phyloP scores from a whole-genome alignment of 2,329 filamentous ascomycete species.

The Penicillium crustosum region DNA sequence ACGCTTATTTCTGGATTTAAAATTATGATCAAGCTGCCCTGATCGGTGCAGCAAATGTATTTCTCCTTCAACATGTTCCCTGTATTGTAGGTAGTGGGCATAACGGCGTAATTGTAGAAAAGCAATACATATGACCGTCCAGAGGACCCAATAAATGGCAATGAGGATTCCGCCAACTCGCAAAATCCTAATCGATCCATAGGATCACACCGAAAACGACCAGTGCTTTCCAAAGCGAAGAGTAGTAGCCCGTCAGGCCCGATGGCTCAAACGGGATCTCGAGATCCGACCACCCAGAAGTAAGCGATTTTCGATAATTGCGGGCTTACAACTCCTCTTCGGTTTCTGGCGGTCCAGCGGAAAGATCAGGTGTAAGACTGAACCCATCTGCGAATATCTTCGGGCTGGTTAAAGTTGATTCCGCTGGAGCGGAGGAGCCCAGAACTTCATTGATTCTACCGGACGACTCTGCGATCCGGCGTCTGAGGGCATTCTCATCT shows the following conservation, averaged over 20 bases:
- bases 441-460: slow-evolving; percentile 41
- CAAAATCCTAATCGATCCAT: neutral
- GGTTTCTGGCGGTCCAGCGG: slow-evolving; percentile 17
- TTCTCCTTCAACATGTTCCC: slow-evolving; percentile 21
- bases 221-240: slow-evolving; percentile 1
- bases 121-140: slow-evolving; percentile 2
- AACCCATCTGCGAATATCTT: slow-evolving; percentile 21
- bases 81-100: slow-evolving; percentile 24
- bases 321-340: slow-evolving; percentile 34
- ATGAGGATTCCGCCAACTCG: neutral
- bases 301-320: neutral
- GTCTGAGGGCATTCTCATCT: slow-evolving; percentile 42
- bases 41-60: slow-evolving; percentile 22
- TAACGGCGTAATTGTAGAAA: slow-evolving; percentile 25
- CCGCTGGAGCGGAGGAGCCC: slow-evolving; percentile 20
- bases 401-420: slow-evolving; percentile 8
- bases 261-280: neutral
- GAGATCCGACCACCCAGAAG: slow-evolving; percentile 1
- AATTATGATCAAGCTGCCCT: slow-evolving; percentile 15
- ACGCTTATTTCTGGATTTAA: neutral
- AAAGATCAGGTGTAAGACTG: slow-evolving; percentile 5
- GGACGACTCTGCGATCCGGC: slow-evolving; percentile 42
- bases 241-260: neutral
- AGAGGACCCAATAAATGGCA: neutral
- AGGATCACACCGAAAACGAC: neutral